Base-by-base conservation (phyloP, 495 filamentous ascomycete genomes). In the Neurospora sublineolata region DNA sequence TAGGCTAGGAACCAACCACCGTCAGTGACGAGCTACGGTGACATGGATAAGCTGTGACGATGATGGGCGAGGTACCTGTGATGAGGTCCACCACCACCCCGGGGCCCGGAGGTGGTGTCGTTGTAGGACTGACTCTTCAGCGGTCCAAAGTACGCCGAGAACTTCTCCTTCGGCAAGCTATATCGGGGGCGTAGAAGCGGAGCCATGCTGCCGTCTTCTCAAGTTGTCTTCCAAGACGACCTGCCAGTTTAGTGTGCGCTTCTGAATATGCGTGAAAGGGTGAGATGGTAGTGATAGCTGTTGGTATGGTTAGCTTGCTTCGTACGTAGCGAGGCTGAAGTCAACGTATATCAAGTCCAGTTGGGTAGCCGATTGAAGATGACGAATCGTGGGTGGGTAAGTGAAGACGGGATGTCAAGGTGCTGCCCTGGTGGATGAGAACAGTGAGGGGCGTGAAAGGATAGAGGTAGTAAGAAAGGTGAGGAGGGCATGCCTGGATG, bases 61-160 rank as follows among this genome's bases (percentile, higher is more conserved):
- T 37, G 69, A n/a, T 10, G 44, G 33, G 18, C 27, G 27, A 18
- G 8, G 38, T 16, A 76, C 74, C 69, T 69, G 16, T 75, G 73
- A 68, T 75, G 75, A 68, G 74, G 69, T 58, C 72, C 33, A 14
- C 69, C 52, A 42, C 52, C 52, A 3, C 77, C 70, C 41, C 74
- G 70, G 3, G 75, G 52, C 20, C 69, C 37, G 5, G 87, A 80
- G 16, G 79, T 76, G 9, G 87, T 84, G 73, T 92, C 90, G 72
- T 86, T 82, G 77, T 92, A 92, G 36, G 79, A 83, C 77, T 90
- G 89, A 14, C 85, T 87, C 75, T 88, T 90, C 4, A 87, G 81
- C 8, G 80, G 78, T 2, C 82, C 81, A 73, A 92, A 90, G 37
- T 87, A 80, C 36, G 79, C 78, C 9, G 86, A 79, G 73, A 92